Evolutionary conservation across 768 basidiomycete genomes (phyloP).

Genomic region (Pulveroboletus frians): DNA sequence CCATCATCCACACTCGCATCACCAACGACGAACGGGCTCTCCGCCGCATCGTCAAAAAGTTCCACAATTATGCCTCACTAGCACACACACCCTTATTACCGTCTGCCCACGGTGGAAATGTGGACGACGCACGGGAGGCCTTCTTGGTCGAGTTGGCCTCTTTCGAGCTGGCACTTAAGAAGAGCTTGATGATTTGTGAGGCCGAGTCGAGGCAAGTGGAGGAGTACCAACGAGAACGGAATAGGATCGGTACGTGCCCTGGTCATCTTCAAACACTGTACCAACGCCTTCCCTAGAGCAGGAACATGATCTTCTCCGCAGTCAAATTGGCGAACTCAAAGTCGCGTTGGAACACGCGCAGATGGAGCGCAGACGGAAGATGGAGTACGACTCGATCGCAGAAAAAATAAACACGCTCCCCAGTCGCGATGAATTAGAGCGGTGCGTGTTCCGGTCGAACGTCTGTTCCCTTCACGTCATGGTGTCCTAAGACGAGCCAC

Average conservation of each 20-base stretch:
- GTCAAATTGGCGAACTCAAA: constrained; percentile 77
- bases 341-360: constrained; percentile 74
- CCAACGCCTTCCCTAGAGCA: constrained; percentile 40
- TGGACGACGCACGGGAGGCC: constrained; percentile 73
- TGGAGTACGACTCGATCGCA: constrained; percentile 80
- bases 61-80: constrained; percentile 64
- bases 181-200: constrained; percentile 78
- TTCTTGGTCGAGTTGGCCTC: constrained; percentile 74
- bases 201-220: constrained; percentile 83
- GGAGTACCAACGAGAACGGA: constrained; percentile 70
- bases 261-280: not conserved
- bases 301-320: constrained; percentile 61
- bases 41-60: constrained; percentile 75
- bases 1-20: constrained; percentile 75
- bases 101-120: constrained; percentile 25
- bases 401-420: constrained; percentile 80
- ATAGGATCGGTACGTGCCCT: constrained; percentile 59
- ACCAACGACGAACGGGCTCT: constrained; percentile 78
- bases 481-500: constrained; percentile 1
- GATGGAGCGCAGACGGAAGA: constrained; percentile 66
- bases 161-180: constrained; percentile 70
- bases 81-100: constrained; percentile 45
- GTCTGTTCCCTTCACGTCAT: not conserved
- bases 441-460: constrained; percentile 46
- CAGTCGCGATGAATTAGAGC: constrained; percentile 68